A percentile compares a stretch with the other conserved stretches of the same genome.
These are phyloP conservation scores for Oidiodendron maius DNA, from an alignment of 495 filamentous ascomycete species.

Conservation along the genomic window DNA sequence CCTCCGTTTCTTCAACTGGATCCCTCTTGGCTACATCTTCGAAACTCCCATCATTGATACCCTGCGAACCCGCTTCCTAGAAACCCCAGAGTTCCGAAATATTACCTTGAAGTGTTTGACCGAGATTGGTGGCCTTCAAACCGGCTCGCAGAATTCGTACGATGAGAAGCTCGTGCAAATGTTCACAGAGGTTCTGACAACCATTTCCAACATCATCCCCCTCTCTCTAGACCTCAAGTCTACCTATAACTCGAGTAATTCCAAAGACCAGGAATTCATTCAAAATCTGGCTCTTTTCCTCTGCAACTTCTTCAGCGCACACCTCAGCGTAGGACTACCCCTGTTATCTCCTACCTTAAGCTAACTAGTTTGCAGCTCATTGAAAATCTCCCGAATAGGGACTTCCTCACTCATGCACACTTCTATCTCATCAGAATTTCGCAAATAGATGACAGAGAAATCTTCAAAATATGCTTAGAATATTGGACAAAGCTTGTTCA, in stretches of 20 bases:
- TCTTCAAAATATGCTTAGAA: slow-evolving; percentile 98
- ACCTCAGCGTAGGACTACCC: slow-evolving; percentile 66
- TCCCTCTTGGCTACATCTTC: slow-evolving; percentile 96
- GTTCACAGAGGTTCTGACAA: slow-evolving; percentile 92
- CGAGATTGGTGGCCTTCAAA: slow-evolving; percentile 90
- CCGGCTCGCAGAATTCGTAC: slow-evolving; percentile 69
- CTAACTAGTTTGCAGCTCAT: slow-evolving; percentile 59
- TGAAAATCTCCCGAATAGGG: slow-evolving; percentile 89
- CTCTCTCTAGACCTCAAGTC: slow-evolving; percentile 80
- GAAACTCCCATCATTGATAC: slow-evolving; percentile 97
- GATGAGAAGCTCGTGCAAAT: slow-evolving; percentile 91
- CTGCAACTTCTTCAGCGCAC: slow-evolving; percentile 89
- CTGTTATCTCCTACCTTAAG: not conserved
- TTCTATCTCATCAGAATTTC: slow-evolving; percentile 97
- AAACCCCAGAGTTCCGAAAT: slow-evolving; percentile 89
- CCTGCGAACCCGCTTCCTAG: slow-evolving; percentile 80
- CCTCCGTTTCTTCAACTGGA: slow-evolving; percentile 97
- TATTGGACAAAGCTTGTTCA: slow-evolving; percentile 99
- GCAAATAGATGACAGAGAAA: slow-evolving; percentile 96
- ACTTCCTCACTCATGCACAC: slow-evolving; percentile 90
- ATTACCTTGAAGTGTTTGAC: slow-evolving; percentile 94
- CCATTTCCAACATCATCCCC: slow-evolving; percentile 86
- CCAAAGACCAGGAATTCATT: slow-evolving; percentile 93
- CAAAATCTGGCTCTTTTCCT: slow-evolving; percentile 94
- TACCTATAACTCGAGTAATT: slow-evolving; percentile 85